Base-by-base conservation (phyloP, 2,329 filamentous ascomycete genomes). In the Fusarium palustre region DNA sequence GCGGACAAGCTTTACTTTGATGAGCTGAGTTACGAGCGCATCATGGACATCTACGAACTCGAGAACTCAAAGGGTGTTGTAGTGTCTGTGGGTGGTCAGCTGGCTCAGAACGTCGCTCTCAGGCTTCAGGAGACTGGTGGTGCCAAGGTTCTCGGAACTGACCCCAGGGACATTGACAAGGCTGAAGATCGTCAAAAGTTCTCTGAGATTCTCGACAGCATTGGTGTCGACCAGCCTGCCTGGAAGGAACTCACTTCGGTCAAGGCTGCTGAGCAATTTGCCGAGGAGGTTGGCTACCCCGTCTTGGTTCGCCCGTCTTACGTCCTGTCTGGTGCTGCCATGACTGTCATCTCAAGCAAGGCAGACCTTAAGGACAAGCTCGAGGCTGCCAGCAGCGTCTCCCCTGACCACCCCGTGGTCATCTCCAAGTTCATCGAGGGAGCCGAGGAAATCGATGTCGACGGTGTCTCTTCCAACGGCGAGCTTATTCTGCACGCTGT, bases 401-500 rank as follows among this genome's bases (percentile, higher is more conserved):
- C 94, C 18, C 94, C 96, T 18, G 96, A 99, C 78, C 94, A 99
- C 82, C 96, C 96, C 4, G 96, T 99, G 41, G 96, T 99, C 59
- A 98, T 99, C 79, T 97, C 91, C 76, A 97, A 98, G 83, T 98
- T 97, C 85, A 98, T 99, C 68, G 94, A 98, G 81, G 94, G 94
- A 57, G 96, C 96, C 8, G 86, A 97, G 82, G 96, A 99, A 81
- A 97, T 99, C 63, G 96, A 99, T 75, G 93, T 97, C 68, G 96
- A 99, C 75, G 95, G 91, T 78, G 96, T 99, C 65, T 94, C 92
- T 39, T 92, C 92, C 41, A 85, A 92, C 73, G 96, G 96, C 73
- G 90, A 96, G 72, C 88, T 99, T 36, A 86, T 99, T 63, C 80
- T 98, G 54, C 96, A 99, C 78, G 95, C 96, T 59, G 89, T 99